Percentiles rank a stretch among this genome's conserved stretches.
These are phyloP conservation scores for Sclerotinia sclerotiorum DNA, from an alignment of 2,329 filamentous ascomycete species.

Conservation along the genomic window DNA sequence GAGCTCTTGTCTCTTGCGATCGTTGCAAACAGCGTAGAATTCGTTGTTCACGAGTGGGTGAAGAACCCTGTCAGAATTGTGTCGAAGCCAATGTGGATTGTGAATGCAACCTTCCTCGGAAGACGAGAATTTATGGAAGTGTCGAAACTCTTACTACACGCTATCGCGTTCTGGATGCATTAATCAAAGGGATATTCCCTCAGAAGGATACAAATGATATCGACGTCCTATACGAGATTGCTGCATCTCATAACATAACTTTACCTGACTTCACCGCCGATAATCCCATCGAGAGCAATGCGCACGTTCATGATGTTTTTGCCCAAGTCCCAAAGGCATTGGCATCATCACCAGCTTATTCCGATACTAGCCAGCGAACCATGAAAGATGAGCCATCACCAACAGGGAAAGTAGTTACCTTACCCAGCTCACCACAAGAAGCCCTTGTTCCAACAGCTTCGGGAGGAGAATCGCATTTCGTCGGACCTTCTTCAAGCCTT, in stretches of 20 bases:
- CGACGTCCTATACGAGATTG: slow-evolving; percentile 45
- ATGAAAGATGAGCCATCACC: slow-evolving; percentile 19
- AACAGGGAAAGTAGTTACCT: slow-evolving; percentile 21
- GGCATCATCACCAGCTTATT: slow-evolving; percentile 27
- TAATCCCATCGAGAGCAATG: slow-evolving; percentile 30
- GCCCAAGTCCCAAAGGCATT: slow-evolving; percentile 28
- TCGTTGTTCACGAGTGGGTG: slow-evolving; percentile 40
- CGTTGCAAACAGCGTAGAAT: slow-evolving; percentile 43
- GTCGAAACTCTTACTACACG: slow-evolving; percentile 47
- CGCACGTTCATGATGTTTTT: slow-evolving; percentile 34
- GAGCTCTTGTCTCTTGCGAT: slow-evolving; percentile 43
- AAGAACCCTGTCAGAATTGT: slow-evolving; percentile 44
- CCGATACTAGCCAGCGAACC: slow-evolving; percentile 17
- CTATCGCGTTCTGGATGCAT: slow-evolving; percentile 46
- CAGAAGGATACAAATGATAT: slow-evolving; percentile 43
- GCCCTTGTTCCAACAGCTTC: slow-evolving; percentile 36
- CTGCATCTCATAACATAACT: slow-evolving; percentile 42
- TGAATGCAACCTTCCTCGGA: slow-evolving; percentile 47
- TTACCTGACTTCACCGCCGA: slow-evolving; percentile 42
- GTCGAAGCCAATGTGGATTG: slow-evolving; percentile 43
- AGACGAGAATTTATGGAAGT: slow-evolving; percentile 48
- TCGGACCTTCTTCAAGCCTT: slow-evolving; percentile 39
- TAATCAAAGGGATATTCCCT: slow-evolving; percentile 46
- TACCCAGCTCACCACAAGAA: slow-evolving; percentile 29
- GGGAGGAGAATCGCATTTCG: slow-evolving; percentile 37